Base-by-base conservation (phyloP, 164 flowering plant species). In the Berberis vulgaris region DNA sequence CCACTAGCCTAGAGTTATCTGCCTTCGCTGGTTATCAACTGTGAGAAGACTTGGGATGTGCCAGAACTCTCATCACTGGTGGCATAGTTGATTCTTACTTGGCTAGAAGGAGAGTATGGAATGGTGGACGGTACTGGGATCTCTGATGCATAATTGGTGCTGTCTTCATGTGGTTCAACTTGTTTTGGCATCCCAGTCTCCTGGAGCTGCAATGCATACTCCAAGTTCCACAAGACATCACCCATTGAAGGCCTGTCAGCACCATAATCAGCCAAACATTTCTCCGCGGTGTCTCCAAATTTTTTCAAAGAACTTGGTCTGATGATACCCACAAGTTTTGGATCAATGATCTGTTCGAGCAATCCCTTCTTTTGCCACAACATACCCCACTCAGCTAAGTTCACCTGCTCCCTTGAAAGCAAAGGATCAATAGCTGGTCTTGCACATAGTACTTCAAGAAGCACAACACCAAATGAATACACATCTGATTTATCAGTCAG, bases 161-260 rank as follows among this genome's bases (percentile, higher is more conserved):
- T 73, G 59, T 73, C 72, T 60, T 75, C 72, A 49, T 65, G 66
- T 6, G 73, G 67, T 49, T 69, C 74, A n/a, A n/a, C n/a, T n/a
- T n/a, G n/a, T 65, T 63, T 65, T 13, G 49, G 59, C 49, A 60
- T 54, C 38, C 54, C 72, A 41, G 65, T 66, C 65, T 68, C 74
- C 45, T 78, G 78, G 55, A 78, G 78, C 59, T 73, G 74, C 38
- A 75, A 65, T 9, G 60, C 73, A 60, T 78, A 72, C 54, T 78
- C 78, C 46, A 78, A 69, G 71, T 75, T 78, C 81, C 81, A 78
- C 46, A 75, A 41, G 38, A 72, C 81, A 54, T 75, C 78, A 53
- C 78, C 81, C 68, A 78, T 75, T 39, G 76, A 57, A 0, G 78
- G 76, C 66, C 78, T 72, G 47, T 75, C 78, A 10, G 66, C 70